phyloP scores from a whole-genome alignment of 73 alveolate species.

The Tetrahymena borealis region DNA sequence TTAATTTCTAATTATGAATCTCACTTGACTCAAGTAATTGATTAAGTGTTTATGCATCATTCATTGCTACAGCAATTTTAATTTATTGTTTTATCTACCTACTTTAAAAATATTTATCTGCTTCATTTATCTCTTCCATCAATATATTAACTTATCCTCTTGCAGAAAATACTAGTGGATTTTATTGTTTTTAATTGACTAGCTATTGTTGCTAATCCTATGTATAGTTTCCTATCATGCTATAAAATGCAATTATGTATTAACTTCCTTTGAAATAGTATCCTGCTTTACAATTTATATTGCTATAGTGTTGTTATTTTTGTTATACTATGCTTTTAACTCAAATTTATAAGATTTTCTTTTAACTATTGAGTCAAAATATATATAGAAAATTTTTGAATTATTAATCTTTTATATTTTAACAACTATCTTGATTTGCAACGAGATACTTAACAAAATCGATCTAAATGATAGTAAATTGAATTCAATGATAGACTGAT shows the following conservation, averaged over 20 bases:
- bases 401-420: too few species aligned
- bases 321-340: too few species aligned
- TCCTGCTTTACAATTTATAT: too few species aligned
- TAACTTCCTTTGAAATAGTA: too few species aligned
- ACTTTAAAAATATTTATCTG: background rate
- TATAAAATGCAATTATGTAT: background rate
- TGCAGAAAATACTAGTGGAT: background rate
- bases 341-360: too few species aligned
- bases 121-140: background rate
- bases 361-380: too few species aligned
- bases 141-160: background rate
- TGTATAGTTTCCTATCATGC: background rate
- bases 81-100: background rate
- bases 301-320: too few species aligned
- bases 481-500: too few species aligned
- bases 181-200: background rate
- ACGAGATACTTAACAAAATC: too few species aligned
- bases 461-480: too few species aligned
- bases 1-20: background rate
- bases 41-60: background rate
- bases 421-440: too few species aligned
- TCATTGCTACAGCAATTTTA: background rate
- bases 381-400: too few species aligned
- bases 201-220: background rate
- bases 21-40: background rate